Evolutionary conservation across 2,329 filamentous ascomycete species (phyloP).

Genomic region (Monascus ruber): DNA sequence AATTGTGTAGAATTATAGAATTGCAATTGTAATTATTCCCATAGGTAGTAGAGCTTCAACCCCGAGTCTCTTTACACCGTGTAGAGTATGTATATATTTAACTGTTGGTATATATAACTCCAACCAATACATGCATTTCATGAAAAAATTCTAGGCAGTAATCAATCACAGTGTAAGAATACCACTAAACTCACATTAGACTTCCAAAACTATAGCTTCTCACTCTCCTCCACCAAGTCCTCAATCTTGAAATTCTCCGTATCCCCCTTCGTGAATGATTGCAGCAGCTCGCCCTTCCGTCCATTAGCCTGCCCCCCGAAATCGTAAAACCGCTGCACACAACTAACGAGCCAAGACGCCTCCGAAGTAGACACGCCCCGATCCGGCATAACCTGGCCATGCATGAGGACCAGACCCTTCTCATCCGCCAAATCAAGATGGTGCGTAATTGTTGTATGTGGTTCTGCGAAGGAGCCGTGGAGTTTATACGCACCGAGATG

Average conservation of each 20-base stretch:
- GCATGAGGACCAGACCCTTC: constrained; percentile 73
- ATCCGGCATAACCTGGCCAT: constrained; percentile 66
- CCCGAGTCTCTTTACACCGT: background rate
- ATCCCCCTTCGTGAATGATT: constrained; percentile 74
- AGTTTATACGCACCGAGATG: constrained; percentile 88
- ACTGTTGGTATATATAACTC: background rate
- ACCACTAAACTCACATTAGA: too few species aligned
- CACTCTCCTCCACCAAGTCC: constrained; percentile 75
- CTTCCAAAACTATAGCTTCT: constrained; percentile 48
- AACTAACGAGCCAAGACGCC: constrained; percentile 84
- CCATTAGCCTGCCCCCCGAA: constrained; percentile 45
- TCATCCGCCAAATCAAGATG: constrained; percentile 66
- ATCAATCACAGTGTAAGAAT: background rate
- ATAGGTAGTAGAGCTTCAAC: background rate
- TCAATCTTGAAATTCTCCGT: constrained; percentile 64
- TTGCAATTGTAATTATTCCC: background rate
- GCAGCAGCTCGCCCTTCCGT: constrained; percentile 58
- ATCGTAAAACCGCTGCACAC: constrained; percentile 83
- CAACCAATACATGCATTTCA: background rate
- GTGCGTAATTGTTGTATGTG: constrained; percentile 89
- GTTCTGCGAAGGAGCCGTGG: constrained; percentile 76
- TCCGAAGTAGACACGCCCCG: constrained; percentile 67
- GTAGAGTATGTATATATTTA: background rate
- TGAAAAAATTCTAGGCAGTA: constrained; percentile 18
- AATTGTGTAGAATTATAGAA: too few species aligned